Conservation (phyloP, 768 basidiomycete genomes). For the Pisolithus microcarpus region DNA sequence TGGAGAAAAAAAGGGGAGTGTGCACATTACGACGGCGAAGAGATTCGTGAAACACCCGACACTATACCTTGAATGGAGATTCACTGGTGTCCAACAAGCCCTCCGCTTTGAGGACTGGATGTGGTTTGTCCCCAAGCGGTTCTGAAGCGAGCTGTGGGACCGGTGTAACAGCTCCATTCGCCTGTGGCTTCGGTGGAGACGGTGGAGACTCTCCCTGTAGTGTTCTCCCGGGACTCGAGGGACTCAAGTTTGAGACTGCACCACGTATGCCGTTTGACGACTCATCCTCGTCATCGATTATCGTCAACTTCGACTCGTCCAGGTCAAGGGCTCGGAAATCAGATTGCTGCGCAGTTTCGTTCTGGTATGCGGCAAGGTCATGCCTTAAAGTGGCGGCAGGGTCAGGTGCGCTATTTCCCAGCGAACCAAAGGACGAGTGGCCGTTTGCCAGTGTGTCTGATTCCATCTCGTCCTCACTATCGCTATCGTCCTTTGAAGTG, state of each 20-base stretch:
- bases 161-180: conserved; percentile 42
- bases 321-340: conserved; percentile 14
- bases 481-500: conserved; percentile 52
- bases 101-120: conserved; percentile 50
- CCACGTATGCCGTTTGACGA: conserved; percentile 27
- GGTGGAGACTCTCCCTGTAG: conserved; percentile 41
- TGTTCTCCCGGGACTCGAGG: conserved; percentile 15
- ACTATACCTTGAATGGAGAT: conserved; percentile 42
- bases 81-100: conserved; percentile 63
- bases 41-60: not conserved
- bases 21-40: conserved; percentile 1
- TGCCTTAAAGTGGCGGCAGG: conserved; percentile 51
- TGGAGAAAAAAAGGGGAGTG: conserved; percentile 1
- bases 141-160: conserved; percentile 43
- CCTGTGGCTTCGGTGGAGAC: conserved; percentile 33
- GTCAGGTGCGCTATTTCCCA: conserved; percentile 43
- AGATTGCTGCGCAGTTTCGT: conserved; percentile 28
- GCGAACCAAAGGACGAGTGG: conserved; percentile 44
- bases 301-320: conserved; percentile 18
- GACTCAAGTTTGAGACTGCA: conserved; percentile 24
- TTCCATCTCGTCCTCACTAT: conserved; percentile 45
- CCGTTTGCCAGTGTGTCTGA: conserved; percentile 18
- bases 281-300: conserved; percentile 30
- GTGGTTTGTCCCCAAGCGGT: conserved; percentile 49
- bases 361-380: conserved; percentile 57